phyloP scores from a whole-genome alignment of 768 basidiomycete species.

The Sarcodon sp. region DNA sequence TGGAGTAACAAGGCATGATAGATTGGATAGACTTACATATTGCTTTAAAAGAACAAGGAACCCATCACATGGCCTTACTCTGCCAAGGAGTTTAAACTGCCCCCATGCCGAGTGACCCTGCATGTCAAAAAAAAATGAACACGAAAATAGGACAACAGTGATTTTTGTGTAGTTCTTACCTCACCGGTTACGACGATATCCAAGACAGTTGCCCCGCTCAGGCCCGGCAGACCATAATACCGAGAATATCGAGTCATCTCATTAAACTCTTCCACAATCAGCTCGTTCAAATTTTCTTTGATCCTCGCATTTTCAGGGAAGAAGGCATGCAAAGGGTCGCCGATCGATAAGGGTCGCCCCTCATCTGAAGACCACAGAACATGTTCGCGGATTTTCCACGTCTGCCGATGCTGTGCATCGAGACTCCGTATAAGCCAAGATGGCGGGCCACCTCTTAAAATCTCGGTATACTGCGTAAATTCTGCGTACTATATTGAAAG shows the following conservation, averaged over 20 bases:
- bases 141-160: background rate
- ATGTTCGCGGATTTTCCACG: slow-evolving; percentile 79
- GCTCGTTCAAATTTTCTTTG: slow-evolving; percentile 31
- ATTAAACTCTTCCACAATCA: slow-evolving; percentile 25
- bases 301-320: slow-evolving; percentile 42
- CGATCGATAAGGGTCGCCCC: slow-evolving; percentile 31
- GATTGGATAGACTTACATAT: slow-evolving; percentile 38
- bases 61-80: slow-evolving; percentile 73
- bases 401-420: slow-evolving; percentile 78
- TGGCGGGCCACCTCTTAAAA: slow-evolving; percentile 60
- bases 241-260: slow-evolving; percentile 12
- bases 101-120: slow-evolving; percentile 92
- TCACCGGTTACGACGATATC: slow-evolving; percentile 71
- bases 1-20: background rate
- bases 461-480: slow-evolving; percentile 71
- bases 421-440: slow-evolving; percentile 56
- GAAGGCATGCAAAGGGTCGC: slow-evolving; percentile 51
- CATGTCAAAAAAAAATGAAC: background rate
- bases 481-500: slow-evolving; percentile 50
- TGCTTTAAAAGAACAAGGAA: slow-evolving; percentile 74
- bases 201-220: slow-evolving; percentile 14
- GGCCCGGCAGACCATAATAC: slow-evolving; percentile 1
- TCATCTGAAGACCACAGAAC: slow-evolving; percentile 29
- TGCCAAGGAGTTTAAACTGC: slow-evolving; percentile 67
- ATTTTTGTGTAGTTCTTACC: slow-evolving; percentile 20